These are phyloP conservation scores for Cercospora nicotianae DNA, from an alignment of 2,329 filamentous ascomycete genomes.

Conservation along the genomic window DNA sequence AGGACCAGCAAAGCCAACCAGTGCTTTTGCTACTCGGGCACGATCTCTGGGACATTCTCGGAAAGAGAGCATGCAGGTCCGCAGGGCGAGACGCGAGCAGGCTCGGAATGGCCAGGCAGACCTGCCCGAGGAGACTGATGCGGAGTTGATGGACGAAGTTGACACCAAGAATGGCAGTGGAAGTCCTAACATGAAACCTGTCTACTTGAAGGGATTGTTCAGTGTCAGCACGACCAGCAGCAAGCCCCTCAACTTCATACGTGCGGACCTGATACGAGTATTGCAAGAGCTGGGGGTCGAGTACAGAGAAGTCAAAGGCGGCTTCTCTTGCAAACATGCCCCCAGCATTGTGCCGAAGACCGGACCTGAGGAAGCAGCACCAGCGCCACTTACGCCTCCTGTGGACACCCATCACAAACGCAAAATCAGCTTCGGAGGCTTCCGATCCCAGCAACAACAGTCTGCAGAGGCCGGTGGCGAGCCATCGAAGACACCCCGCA, in stretches of 20 bases:
- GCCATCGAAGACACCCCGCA: constrained; percentile 57
- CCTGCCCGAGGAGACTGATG: constrained; percentile 87
- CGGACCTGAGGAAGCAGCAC: constrained; percentile 40
- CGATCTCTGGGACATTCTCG: constrained; percentile 88
- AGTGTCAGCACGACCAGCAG: constrained; percentile 95
- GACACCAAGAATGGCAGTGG: constrained; percentile 52
- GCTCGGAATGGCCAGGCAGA: constrained; percentile 62
- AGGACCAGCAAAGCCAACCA: constrained; percentile 39
- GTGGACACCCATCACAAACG: constrained; percentile 62
- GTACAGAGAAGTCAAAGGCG: constrained; percentile 87
- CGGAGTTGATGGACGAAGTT: constrained; percentile 64
- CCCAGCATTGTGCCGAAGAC: constrained; percentile 84
- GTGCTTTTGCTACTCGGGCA: constrained; percentile 68
- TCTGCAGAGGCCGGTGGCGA: constrained; percentile 54
- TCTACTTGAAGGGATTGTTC: constrained; percentile 94
- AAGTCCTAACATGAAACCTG: constrained; percentile 78
- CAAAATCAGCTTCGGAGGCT: constrained; percentile 80
- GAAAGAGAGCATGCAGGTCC: constrained; percentile 86
- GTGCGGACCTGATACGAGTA: constrained; percentile 86
- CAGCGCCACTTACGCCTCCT: constrained; percentile 53
- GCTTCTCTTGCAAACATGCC: constrained; percentile 83
- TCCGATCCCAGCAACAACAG: constrained; percentile 50
- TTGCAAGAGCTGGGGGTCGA: constrained; percentile 86
- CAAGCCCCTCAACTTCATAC: constrained; percentile 82
- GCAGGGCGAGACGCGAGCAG: constrained; percentile 60